Percentiles rank a stretch among this genome's conserved stretches.
Conservation (phyloP, 345 rosid genomes). For the Arabidopsis suecica region DNA sequence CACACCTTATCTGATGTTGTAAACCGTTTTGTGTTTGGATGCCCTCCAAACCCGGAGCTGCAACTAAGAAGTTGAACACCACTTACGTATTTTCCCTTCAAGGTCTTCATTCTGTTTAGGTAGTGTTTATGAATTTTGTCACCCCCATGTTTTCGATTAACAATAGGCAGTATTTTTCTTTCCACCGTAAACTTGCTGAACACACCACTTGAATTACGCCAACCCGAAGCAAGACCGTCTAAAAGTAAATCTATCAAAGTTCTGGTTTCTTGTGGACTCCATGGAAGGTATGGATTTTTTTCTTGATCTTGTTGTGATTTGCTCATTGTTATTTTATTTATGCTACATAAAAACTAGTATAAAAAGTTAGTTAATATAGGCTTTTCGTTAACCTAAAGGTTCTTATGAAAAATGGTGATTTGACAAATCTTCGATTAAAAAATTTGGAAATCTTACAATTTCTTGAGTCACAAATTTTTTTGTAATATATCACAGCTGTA, state of each 20-base stretch:
- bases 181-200: not conserved
- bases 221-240: not conserved
- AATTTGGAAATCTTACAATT: too few species aligned
- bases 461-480: too few species aligned
- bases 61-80: not conserved
- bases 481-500: too few species aligned
- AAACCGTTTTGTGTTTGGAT: not conserved
- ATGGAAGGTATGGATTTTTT: not conserved
- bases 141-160: not conserved
- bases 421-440: too few species aligned
- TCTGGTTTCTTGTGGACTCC: not conserved
- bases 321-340: not conserved
- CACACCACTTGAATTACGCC: not conserved
- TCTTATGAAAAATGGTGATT: too few species aligned
- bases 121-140: not conserved
- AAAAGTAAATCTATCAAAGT: not conserved
- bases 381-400: not conserved
- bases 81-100: not conserved
- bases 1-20: not conserved
- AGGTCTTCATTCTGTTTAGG: not conserved
- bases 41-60: conserved; percentile 2
- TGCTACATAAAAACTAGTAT: not conserved
- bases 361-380: too few species aligned
- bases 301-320: too few species aligned
- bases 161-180: not conserved